Base-by-base conservation (phyloP, 495 filamentous ascomycete genomes). In the Aspergillus biplanus region DNA sequence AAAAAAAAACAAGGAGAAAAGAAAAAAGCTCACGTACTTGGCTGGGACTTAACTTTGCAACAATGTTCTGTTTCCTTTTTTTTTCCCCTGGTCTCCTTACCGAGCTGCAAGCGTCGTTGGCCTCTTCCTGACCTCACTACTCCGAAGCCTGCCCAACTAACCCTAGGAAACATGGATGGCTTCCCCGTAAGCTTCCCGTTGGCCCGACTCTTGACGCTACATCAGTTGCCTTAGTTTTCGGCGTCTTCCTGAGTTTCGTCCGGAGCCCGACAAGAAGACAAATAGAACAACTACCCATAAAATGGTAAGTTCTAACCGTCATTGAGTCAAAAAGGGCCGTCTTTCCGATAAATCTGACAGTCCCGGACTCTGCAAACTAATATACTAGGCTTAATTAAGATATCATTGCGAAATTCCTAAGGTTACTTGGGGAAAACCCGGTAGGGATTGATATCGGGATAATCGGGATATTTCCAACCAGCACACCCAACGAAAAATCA, bases 361-460 rank as follows among this genome's bases (percentile, higher is more conserved):
- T 11, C 39, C 8, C 0, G 3, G n/a, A 39, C 37, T 39, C 1
- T 13, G 55, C n/a, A 58, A 15, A 4, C 6, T 8, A 6, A 15
- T n/a, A 49, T 27, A 21, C 56, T 59, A 59, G n/a, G 15, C 56
- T 48, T 18, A 50, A 59, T 33, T 34, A 5, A 59, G 56, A 50
- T 49, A 50, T 16, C 32, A 18, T 50, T 59, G 56, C 56, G 56
- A 59, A 21, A 21, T 27, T 27, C 21, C 21, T 27, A 15, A 9
- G 2, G 37, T 34, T 44, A 13, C 37, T 39, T 39, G 13, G 37
- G 13, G 13, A 13, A 13, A 13, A 39, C n/a, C 39, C n/a, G 8
- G n/a, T 15, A 44, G n/a, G 39, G 39, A 44, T 44, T 44, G 39
- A 44, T 44, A 44, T 44, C 39, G 39, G 8, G 8, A 44, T 44